Percentiles rank a stretch among this genome's conserved stretches.
Conservation (phyloP, 306 rosid genomes). For the Vigna nakashimae region DNA sequence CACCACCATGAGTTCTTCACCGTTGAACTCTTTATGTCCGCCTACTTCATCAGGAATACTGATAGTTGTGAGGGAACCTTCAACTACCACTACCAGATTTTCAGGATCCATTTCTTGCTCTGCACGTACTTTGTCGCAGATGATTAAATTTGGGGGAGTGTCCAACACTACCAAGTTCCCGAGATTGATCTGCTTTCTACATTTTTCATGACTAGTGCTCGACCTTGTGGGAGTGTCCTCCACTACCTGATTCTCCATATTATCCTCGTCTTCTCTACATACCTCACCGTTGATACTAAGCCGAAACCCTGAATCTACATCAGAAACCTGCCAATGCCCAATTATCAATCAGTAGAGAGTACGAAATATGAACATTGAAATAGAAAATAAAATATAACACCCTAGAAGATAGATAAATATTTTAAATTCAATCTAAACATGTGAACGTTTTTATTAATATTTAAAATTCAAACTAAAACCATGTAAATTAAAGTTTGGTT, state of each 20-base stretch:
- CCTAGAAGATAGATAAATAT: slow-evolving; percentile 27
- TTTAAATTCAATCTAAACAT: slow-evolving; percentile 34
- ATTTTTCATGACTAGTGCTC: slow-evolving; percentile 20
- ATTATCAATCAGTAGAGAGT: slow-evolving; percentile 34
- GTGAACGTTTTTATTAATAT: not conserved
- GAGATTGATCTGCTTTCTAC: slow-evolving; percentile 24
- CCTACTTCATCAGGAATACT: slow-evolving; percentile 14
- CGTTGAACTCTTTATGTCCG: slow-evolving; percentile 25
- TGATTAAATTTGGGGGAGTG: slow-evolving; percentile 30
- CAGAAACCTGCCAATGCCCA: slow-evolving; percentile 43
- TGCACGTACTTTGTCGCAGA: not conserved
- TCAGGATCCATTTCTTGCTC: slow-evolving; percentile 33
- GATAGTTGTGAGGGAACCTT: slow-evolving; percentile 5
- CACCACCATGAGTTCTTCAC: slow-evolving; percentile 30
- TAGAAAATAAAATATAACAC: slow-evolving; percentile 17
- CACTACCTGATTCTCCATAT: slow-evolving; percentile 41
- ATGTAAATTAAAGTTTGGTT: not conserved
- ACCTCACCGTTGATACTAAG: slow-evolving; percentile 29
- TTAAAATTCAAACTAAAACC: slow-evolving; percentile 29
- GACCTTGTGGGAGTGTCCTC: slow-evolving; percentile 48
- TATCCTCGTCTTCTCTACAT: slow-evolving; percentile 11
- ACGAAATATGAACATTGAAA: slow-evolving; percentile 14
- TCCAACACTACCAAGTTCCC: slow-evolving; percentile 31
- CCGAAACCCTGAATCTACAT: slow-evolving; percentile 42
- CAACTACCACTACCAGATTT: slow-evolving; percentile 6